These are phyloP conservation scores for Dunaliella sp. DNA, from an alignment of 139 green algal species.

Conservation along the genomic window DNA sequence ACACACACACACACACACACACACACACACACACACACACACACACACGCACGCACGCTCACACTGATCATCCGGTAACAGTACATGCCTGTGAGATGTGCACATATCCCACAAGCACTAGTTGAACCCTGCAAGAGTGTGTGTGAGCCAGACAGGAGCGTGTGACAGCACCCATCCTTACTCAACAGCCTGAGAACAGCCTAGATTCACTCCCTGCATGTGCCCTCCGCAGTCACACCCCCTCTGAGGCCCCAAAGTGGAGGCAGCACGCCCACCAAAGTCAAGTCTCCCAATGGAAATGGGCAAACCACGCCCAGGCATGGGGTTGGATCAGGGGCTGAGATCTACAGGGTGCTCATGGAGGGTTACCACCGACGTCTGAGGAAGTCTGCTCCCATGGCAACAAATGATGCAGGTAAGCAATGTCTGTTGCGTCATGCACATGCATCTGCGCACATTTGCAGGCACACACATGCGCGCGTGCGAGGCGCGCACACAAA, in stretches of 20 bases:
- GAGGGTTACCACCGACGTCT: constrained; percentile 4
- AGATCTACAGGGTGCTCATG: constrained; percentile 5
- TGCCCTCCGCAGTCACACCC: neutral
- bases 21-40: neutral
- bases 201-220: neutral
- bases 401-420: constrained; percentile 11
- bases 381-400: neutral
- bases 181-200: neutral
- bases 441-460: too few species aligned
- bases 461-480: too few species aligned
- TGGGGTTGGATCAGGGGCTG: neutral
- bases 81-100: too few species aligned
- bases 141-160: neutral
- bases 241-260: neutral
- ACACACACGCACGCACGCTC: neutral
- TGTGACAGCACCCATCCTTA: neutral
- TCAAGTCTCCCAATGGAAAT: neutral
- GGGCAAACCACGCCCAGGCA: neutral
- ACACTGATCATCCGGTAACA: too few species aligned
- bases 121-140: too few species aligned
- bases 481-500: too few species aligned
- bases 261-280: neutral
- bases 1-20: neutral
- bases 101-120: too few species aligned
- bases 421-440: too few species aligned